A percentile compares a stretch with the other conserved stretches of the same genome.
These are phyloP conservation scores for Apostasia ramifera DNA, from an alignment of 106 monocot species.

Conservation along the genomic window DNA sequence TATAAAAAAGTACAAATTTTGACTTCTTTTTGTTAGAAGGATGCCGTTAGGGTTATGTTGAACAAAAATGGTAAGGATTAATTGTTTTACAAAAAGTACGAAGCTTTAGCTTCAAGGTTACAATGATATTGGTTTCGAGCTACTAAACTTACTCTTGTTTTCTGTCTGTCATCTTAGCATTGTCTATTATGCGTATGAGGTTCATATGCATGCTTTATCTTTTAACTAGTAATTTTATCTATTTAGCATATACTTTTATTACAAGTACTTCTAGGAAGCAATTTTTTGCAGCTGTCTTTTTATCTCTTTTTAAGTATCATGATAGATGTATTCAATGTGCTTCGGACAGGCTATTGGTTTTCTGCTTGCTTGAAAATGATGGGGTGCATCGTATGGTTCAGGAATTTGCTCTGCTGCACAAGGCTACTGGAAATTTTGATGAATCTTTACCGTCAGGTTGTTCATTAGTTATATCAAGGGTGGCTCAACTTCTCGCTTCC, in stretches of 20 bases:
- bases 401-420: conserved; percentile 25
- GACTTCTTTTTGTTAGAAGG: too few relatives aligned
- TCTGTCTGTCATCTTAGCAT: too few relatives aligned
- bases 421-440: conserved; percentile 12
- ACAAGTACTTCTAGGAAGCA: too few relatives aligned
- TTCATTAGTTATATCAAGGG: conserved; percentile 32
- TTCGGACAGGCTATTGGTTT: conserved; percentile 54
- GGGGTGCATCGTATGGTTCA: conserved; percentile 54
- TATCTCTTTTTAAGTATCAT: conserved; percentile 1
- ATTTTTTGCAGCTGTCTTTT: too few relatives aligned
- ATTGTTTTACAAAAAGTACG: too few relatives aligned
- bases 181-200: too few relatives aligned
- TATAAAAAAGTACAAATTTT: too few relatives aligned
- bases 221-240: not conserved
- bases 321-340: not conserved
- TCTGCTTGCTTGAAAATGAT: conserved; percentile 64
- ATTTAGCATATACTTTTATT: not conserved
- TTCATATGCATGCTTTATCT: not conserved
- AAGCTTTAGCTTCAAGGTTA: too few relatives aligned
- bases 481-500: conserved; percentile 74
- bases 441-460: conserved; percentile 9
- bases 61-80: too few relatives aligned
- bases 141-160: too few relatives aligned
- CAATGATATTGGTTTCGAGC: too few relatives aligned
- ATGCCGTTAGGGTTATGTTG: too few relatives aligned